A percentile compares a stretch with the other conserved stretches of the same genome.
These are phyloP conservation scores for Phytophthora gonapodyides DNA, from an alignment of 352 stramenopile genomes.

Conservation along the genomic window DNA sequence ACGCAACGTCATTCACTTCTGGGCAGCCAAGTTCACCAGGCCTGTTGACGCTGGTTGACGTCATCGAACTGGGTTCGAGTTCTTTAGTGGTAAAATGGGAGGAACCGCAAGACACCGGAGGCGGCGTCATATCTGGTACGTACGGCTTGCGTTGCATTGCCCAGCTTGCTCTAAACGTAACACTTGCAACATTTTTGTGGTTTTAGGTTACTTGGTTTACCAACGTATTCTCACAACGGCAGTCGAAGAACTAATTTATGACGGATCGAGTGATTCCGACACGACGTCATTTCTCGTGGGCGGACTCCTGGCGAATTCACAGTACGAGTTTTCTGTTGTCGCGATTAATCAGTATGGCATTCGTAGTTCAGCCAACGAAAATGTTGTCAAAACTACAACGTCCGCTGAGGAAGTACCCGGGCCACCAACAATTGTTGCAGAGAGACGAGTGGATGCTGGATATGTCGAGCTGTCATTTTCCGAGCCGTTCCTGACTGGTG, in stretches of 20 bases:
- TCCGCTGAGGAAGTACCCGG: slow-evolving; percentile 22
- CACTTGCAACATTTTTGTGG: not conserved
- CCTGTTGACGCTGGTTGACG: slow-evolving; percentile 12
- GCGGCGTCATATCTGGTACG: slow-evolving; percentile 44
- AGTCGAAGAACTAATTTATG: slow-evolving; percentile 26
- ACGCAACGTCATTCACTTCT: slow-evolving; percentile 31
- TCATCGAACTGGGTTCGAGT: slow-evolving; percentile 31
- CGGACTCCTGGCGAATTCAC: slow-evolving; percentile 29
- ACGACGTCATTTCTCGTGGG: slow-evolving; percentile 21
- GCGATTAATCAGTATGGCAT: slow-evolving; percentile 55
- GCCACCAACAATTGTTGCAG: slow-evolving; percentile 15
- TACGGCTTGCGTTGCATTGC: not conserved
- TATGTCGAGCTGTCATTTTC: slow-evolving; percentile 36
- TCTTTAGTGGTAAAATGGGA: slow-evolving; percentile 38
- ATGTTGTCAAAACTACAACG: slow-evolving; percentile 25
- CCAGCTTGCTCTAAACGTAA: not conserved
- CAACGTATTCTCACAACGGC: slow-evolving; percentile 4
- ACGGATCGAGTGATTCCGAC: slow-evolving; percentile 20
- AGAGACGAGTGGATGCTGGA: slow-evolving; percentile 32
- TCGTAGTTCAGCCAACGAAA: slow-evolving; percentile 15
- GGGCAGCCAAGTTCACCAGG: slow-evolving; percentile 21
- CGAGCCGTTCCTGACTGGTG: slow-evolving; percentile 34
- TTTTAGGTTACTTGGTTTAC: slow-evolving; percentile 38
- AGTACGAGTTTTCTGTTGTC: slow-evolving; percentile 46
- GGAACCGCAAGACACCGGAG: slow-evolving; percentile 43